These are phyloP conservation scores for Gynochthodes officinalis DNA, from an alignment of 257 asterid genomes.

Conservation along the genomic window DNA sequence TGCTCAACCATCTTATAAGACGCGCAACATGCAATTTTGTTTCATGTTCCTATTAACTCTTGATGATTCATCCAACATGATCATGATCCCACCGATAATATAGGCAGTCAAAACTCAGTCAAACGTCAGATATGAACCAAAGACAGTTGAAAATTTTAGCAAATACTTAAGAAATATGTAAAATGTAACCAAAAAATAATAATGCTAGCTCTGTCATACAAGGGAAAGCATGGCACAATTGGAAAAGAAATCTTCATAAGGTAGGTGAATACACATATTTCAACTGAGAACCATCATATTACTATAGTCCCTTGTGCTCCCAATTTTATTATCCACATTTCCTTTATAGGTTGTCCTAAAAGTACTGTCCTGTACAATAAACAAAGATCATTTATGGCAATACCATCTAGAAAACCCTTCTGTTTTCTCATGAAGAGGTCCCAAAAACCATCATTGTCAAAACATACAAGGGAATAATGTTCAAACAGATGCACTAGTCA, in stretches of 20 bases:
- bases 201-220: no score
- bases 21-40: not conserved
- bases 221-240: not conserved
- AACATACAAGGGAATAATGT: no score
- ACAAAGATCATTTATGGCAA: not conserved
- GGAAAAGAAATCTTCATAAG: not conserved
- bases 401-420: not conserved
- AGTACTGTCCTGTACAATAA: not conserved
- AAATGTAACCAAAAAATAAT: no score
- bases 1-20: slow-evolving; percentile 46
- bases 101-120: not conserved
- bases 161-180: not conserved
- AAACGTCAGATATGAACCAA: no score
- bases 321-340: not conserved
- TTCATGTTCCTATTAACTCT: not conserved
- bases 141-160: no score
- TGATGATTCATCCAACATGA: not conserved
- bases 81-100: not conserved
- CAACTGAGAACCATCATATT: not conserved
- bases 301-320: not conserved
- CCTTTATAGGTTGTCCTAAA: not conserved
- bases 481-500: no score
- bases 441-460: no score
- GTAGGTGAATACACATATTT: not conserved
- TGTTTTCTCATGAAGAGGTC: not conserved